Conservation (phyloP, 345 rosid species). For the Aurinia saxatilis region DNA sequence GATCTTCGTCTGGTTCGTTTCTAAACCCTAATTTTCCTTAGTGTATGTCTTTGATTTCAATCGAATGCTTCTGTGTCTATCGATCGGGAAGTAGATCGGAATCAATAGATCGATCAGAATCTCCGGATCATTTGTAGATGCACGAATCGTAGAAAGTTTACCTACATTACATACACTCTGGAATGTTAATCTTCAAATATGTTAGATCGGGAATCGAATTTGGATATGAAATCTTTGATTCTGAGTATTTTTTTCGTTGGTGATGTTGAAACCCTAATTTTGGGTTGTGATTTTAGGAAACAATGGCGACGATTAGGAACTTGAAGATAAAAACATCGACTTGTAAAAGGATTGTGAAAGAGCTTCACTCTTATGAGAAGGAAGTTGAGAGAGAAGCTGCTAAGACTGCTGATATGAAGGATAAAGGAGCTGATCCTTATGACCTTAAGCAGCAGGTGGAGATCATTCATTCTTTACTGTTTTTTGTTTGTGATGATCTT, state of each 20-base stretch:
- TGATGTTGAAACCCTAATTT: not conserved
- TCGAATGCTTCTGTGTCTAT: not conserved
- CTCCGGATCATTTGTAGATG: not conserved
- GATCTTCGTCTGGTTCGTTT: conserved; percentile 5
- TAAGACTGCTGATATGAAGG: conserved; percentile 83
- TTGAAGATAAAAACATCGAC: conserved; percentile 72
- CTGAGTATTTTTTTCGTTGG: no score
- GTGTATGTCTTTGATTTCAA: not conserved
- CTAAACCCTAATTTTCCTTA: not conserved
- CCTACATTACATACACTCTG: no score
- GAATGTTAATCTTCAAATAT: no score
- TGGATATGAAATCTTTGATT: not conserved
- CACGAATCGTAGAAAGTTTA: not conserved
- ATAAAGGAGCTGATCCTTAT: conserved; percentile 83
- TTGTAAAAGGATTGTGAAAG: conserved; percentile 78
- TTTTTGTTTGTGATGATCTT: not conserved
- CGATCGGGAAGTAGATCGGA: not conserved
- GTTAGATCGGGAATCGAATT: not conserved
- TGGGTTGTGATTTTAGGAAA: not conserved
- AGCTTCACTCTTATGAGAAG: conserved; percentile 82
- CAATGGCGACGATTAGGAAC: conserved; percentile 63
- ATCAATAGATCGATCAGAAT: not conserved
- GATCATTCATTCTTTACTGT: not conserved
- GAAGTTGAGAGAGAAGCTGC: conserved; percentile 92
- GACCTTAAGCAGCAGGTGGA: conserved; percentile 92